These are phyloP conservation scores for Pseudopediastrum boryanum DNA, from an alignment of 139 green algal genomes.

Conservation along the genomic window DNA sequence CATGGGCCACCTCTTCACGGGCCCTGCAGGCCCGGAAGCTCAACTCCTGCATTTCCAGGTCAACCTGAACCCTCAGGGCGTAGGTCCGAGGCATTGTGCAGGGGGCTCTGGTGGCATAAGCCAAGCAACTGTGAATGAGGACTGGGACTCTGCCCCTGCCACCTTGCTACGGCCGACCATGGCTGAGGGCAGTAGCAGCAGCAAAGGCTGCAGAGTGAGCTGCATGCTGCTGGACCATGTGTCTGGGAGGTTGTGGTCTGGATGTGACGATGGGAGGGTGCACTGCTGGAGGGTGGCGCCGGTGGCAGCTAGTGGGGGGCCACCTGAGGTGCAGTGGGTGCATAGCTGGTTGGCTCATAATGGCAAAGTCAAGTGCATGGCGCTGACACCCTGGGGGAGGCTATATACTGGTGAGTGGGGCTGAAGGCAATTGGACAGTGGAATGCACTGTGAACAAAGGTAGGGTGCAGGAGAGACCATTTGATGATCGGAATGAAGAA, in stretches of 20 bases:
- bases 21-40: conserved; percentile 29
- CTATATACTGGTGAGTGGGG: conserved; percentile 33
- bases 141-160: not conserved
- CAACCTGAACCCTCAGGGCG: too few relatives aligned
- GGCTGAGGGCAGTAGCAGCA: not conserved
- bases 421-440: too few relatives aligned
- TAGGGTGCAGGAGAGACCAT: too few relatives aligned
- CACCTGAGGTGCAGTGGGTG: conserved; percentile 19
- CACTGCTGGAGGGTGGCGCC: conserved; percentile 21
- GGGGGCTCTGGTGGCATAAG: too few relatives aligned
- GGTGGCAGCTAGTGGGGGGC: not conserved
- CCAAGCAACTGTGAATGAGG: not conserved
- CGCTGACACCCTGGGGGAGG: not conserved
- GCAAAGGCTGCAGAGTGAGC: not conserved
- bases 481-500: too few relatives aligned
- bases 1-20: conserved; percentile 66
- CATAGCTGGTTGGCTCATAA: conserved; percentile 30
- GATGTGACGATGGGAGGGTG: conserved; percentile 19
- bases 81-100: not conserved
- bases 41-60: conserved; percentile 36
- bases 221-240: not conserved
- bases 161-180: not conserved
- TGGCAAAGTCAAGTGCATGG: conserved; percentile 34
- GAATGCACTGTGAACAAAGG: too few relatives aligned
- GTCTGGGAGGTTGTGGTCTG: conserved; percentile 29